A percentile compares a stretch with the other conserved stretches of the same genome.
Evolutionary conservation across 208 protist species (phyloP).

Genomic region (Porcisia deanei): DNA sequence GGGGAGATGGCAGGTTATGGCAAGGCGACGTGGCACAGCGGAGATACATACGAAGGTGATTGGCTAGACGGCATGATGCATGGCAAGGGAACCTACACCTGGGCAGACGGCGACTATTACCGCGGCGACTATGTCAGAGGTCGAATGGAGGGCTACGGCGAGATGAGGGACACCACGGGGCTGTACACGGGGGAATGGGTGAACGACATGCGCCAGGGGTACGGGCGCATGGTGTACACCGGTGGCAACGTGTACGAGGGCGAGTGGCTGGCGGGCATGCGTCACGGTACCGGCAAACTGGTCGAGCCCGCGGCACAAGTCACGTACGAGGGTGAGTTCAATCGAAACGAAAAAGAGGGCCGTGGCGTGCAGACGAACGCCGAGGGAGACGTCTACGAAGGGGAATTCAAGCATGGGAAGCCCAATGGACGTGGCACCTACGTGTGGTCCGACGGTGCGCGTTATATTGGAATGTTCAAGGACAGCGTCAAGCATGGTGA

Average conservation of each 20-base stretch:
- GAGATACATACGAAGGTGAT: conserved; percentile 82
- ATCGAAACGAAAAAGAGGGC: conserved; percentile 76
- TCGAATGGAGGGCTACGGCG: conserved; percentile 71
- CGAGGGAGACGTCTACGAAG: conserved; percentile 85
- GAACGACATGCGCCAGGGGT: conserved; percentile 81
- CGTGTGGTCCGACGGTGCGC: conserved; percentile 76
- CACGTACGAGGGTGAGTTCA: conserved; percentile 78
- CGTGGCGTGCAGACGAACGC: conserved; percentile 72
- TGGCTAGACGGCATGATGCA: conserved; percentile 79
- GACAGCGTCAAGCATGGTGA: conserved; percentile 85
- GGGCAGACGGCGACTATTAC: conserved; percentile 81
- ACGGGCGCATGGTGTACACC: conserved; percentile 77
- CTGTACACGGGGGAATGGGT: conserved; percentile 86
- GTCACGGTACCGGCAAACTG: conserved; percentile 82
- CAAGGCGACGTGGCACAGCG: conserved; percentile 73
- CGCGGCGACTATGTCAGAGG: conserved; percentile 64
- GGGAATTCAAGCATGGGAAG: conserved; percentile 71
- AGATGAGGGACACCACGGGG: conserved; percentile 78
- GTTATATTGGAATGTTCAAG: conserved; percentile 84
- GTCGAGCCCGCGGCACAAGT: conserved; percentile 44
- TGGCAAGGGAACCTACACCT: conserved; percentile 75
- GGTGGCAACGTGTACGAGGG: conserved; percentile 86
- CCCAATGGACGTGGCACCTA: conserved; percentile 81
- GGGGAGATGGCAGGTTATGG: conserved; percentile 79
- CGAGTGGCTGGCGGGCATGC: conserved; percentile 83